Evolutionary conservation across 73 alveolate species (phyloP).

Genomic region (Breviolum minutum): DNA sequence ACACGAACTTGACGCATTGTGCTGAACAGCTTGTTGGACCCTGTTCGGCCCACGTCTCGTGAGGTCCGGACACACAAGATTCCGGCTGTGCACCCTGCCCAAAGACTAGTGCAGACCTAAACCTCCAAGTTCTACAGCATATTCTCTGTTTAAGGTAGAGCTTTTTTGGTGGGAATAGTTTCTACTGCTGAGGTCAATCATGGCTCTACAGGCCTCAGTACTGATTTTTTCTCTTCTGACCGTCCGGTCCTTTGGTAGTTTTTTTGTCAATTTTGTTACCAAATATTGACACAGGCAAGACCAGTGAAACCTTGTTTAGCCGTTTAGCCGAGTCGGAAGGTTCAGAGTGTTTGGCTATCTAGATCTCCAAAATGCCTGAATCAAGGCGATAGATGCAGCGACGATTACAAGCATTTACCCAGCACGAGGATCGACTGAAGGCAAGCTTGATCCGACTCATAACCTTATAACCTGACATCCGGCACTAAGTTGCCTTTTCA

Average conservation of each 20-base stretch:
- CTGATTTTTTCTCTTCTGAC: background rate
- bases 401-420: slow-evolving; percentile 44
- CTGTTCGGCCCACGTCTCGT: background rate
- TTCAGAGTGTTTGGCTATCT: background rate
- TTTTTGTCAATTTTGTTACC: background rate
- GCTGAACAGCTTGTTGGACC: no score
- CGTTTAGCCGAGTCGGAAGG: background rate
- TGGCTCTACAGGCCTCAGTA: slow-evolving; percentile 32
- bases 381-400: slow-evolving; percentile 55
- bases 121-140: background rate
- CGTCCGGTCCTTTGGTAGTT: background rate
- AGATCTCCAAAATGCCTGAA: background rate
- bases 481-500: background rate
- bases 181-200: background rate
- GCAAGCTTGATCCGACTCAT: background rate
- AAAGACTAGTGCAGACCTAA: background rate
- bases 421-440: slow-evolving; percentile 67
- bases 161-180: background rate
- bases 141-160: no score
- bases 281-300: background rate
- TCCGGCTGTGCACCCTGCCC: slow-evolving; percentile 9
- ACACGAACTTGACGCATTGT: no score
- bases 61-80: slow-evolving; percentile 52
- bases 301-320: background rate
- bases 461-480: background rate